These are phyloP conservation scores for Helotiales sp. DNA, from an alignment of 2,329 filamentous ascomycete genomes.

Conservation along the genomic window DNA sequence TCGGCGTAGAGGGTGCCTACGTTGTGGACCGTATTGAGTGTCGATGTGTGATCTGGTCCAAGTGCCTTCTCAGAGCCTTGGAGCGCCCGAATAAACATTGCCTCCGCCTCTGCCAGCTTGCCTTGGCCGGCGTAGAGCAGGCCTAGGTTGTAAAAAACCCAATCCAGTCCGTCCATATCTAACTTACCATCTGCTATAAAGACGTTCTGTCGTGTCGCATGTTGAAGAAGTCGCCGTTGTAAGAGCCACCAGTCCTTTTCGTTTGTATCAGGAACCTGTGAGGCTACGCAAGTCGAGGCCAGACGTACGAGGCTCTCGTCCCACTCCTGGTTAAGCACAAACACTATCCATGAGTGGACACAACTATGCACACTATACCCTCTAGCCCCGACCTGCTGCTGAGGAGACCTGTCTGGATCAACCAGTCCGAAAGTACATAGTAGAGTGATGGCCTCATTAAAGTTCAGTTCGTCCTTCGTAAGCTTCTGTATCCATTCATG, in stretches of 20 bases:
- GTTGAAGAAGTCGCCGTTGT: conserved; percentile 11
- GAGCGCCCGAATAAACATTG: conserved; percentile 17
- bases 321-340: conserved; percentile 10
- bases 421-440: conserved; percentile 6
- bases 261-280: background rate
- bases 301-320: conserved; percentile 7
- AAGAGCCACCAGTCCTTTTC: background rate
- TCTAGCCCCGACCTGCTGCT: conserved; percentile 5
- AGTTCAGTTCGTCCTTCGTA: conserved; percentile 10
- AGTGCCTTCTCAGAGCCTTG: conserved; percentile 10
- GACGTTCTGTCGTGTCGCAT: conserved; percentile 4
- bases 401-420: conserved; percentile 1
- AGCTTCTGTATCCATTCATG: conserved; percentile 9
- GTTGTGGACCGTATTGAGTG: conserved; percentile 17
- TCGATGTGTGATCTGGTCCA: background rate
- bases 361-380: conserved; percentile 14
- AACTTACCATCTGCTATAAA: conserved; percentile 16
- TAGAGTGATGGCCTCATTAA: conserved; percentile 2
- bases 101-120: conserved; percentile 28
- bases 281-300: conserved; percentile 3
- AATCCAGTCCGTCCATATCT: conserved; percentile 6
- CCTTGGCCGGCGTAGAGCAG: conserved; percentile 19
- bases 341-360: conserved; percentile 11
- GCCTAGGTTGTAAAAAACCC: conserved; percentile 23
- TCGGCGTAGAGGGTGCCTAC: conserved; percentile 33